phyloP scores from a whole-genome alignment of 129 eudicot species.

The Glebionis coronaria region DNA sequence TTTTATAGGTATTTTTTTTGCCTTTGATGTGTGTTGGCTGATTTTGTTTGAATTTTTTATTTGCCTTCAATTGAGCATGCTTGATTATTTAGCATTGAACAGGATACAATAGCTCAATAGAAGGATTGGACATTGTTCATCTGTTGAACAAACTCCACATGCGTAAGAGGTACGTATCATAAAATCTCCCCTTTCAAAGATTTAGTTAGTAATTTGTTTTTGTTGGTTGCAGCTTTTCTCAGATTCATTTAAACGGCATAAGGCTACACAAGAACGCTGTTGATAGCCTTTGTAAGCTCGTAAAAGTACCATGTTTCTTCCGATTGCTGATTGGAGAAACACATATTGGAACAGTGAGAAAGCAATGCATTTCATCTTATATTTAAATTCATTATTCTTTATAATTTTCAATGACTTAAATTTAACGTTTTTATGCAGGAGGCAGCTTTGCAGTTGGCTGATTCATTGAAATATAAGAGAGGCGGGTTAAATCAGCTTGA shows the following conservation, averaged over 20 bases:
- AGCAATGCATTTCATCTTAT: not conserved
- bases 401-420: not conserved
- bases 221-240: constrained; percentile 56
- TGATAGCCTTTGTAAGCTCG: constrained; percentile 78
- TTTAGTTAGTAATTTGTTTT: not conserved
- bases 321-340: constrained; percentile 73
- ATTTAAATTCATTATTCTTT: not conserved
- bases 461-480: constrained; percentile 61
- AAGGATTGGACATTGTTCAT: constrained; percentile 53
- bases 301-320: constrained; percentile 52
- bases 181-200: too few relatives aligned
- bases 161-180: constrained; percentile 44
- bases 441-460: constrained; percentile 60
- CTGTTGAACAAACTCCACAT: constrained; percentile 65
- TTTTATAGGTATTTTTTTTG: too few relatives aligned
- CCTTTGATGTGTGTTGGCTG: too few relatives aligned
- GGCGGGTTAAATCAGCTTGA: constrained; percentile 66
- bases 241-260: constrained; percentile 60
- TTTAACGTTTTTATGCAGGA: constrained; percentile 45
- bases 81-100: constrained; percentile 29
- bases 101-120: constrained; percentile 70
- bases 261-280: constrained; percentile 69
- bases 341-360: constrained; percentile 73
- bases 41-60: too few relatives aligned
- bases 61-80: too few relatives aligned